Base-by-base conservation (phyloP, 257 asterid species). In the Solanum pimpinellifolium region DNA sequence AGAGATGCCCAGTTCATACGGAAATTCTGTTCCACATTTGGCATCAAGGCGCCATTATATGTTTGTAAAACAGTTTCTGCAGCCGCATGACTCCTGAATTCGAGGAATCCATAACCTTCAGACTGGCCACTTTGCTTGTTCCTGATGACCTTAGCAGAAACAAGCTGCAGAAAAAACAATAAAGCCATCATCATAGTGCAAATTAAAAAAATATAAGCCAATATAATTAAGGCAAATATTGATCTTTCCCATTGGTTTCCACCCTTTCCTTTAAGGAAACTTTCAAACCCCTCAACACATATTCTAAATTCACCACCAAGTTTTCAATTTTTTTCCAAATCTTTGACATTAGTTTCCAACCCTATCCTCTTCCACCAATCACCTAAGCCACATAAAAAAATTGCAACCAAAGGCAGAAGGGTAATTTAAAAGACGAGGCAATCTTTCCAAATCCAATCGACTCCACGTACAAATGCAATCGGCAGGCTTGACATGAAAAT, bases 31-130 rank as follows among this genome's bases (percentile, higher is more conserved):
- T 95, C 97, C 35, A 93, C 76, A 87, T 91, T 94, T 78, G 96
- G 97, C 97, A 95, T 94, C 86, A 87, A 65, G 13, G 95, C 70
- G 4, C 97, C 96, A 76, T 95, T 94, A 65, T 93, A 95, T 7
- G 94, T 87, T 84, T 93, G 98, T 86, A 95, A 87, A 62, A 92
- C 90, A 77, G 41, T 90, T 59, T 94, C 98, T 85, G 98, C 98
- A 25, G 94, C 80, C n/a, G 94, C 92, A 86, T 69, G 98, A 77
- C 91, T 87, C 89, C 96, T 89, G 87, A 95, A 93, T 88, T 95
- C 98, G 25, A 95, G 91, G 81, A 95, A 95, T n/a, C 98, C 98
- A 90, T 94, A 95, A 44, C 98, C 97, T 91, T 94, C 98, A 10
- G 98, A 91, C 83, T 94, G 97, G 49, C 92, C 91, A 25, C 95